These are phyloP conservation scores for Colletotrichum cordylinicola DNA, from an alignment of 2,329 filamentous ascomycete genomes.

Conservation along the genomic window DNA sequence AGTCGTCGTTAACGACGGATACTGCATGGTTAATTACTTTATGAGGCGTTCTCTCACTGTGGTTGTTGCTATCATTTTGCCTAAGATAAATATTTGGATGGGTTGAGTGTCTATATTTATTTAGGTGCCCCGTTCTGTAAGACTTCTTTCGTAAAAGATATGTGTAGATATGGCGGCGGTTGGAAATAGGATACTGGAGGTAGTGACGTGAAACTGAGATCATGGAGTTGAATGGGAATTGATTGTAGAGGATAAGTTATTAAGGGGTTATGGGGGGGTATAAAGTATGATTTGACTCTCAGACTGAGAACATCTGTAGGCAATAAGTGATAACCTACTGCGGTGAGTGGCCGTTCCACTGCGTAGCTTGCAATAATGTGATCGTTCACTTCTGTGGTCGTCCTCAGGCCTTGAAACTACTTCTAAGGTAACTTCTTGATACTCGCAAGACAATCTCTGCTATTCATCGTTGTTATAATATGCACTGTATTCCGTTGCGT, in stretches of 20 bases:
- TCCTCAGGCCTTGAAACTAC: neutral
- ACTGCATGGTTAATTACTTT: neutral
- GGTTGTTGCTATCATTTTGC: neutral
- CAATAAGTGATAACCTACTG: no score
- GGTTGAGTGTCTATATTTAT: neutral
- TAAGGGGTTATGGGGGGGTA: accelerated
- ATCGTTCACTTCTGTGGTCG: accelerated
- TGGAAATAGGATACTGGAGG: neutral
- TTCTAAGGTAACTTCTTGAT: accelerated
- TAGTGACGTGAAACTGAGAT: no score
- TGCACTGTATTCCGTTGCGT: accelerated
- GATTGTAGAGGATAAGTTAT: neutral
- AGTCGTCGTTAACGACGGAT: accelerated
- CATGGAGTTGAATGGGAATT: neutral
- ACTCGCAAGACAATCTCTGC: neutral
- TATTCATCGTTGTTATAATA: neutral
- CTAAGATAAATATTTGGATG: no score
- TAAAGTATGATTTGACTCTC: accelerated
- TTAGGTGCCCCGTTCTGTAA: neutral
- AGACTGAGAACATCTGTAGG: neutral
- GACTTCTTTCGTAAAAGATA: neutral
- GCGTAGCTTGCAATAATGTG: neutral
- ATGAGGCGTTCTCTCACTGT: neutral
- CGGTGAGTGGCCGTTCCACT: neutral
- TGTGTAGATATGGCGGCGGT: no score